phyloP scores from a whole-genome alignment of 345 rosid species.

The Euphorbia lathyris region DNA sequence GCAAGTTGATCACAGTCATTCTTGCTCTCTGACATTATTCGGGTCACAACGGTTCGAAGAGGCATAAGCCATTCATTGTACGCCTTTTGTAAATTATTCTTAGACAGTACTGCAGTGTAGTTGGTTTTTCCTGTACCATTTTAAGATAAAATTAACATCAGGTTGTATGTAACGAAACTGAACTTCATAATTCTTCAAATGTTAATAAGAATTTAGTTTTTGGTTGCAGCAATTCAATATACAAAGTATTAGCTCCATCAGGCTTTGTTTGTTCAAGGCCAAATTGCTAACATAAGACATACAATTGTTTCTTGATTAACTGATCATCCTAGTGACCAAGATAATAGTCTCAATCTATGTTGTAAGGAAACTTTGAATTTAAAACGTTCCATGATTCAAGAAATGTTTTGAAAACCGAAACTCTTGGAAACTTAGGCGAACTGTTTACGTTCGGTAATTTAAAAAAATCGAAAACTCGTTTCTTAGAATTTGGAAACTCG shows the following conservation, averaged over 20 bases:
- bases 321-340: not conserved
- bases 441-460: no score
- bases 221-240: not conserved
- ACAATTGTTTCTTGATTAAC: not conserved
- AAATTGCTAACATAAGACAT: not conserved
- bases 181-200: not conserved
- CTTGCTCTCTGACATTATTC: conserved; percentile 43
- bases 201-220: not conserved
- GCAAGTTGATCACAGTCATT: conserved; percentile 38
- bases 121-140: conserved; percentile 46
- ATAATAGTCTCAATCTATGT: not conserved
- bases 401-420: no score
- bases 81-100: conserved; percentile 56
- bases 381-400: no score
- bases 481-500: no score
- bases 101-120: conserved; percentile 42
- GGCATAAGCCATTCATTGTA: conserved; percentile 84
- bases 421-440: no score
- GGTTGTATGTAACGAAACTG: not conserved
- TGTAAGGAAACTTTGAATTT: no score
- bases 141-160: not conserved
- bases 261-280: not conserved
- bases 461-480: no score
- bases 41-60: conserved; percentile 54
- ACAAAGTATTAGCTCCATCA: not conserved